Conservation (phyloP, 2,329 filamentous ascomycete species). For the Talaromyces amestolkiae region DNA sequence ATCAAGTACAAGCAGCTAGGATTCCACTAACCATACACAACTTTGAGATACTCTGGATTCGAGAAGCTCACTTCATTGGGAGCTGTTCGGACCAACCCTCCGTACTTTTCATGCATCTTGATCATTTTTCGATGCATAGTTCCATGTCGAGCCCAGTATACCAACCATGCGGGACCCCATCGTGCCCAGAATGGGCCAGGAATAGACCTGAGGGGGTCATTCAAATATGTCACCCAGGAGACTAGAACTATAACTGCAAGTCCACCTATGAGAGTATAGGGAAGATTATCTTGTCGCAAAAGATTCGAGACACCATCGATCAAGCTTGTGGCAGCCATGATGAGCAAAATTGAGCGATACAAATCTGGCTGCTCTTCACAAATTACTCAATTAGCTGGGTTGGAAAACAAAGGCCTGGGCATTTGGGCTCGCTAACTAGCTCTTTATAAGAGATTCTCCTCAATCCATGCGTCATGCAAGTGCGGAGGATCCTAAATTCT, state of each 20-base stretch:
- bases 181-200: slow-evolving; percentile 31
- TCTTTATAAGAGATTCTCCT: neutral
- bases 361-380: neutral
- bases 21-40: slow-evolving; percentile 21
- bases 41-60: slow-evolving; percentile 18
- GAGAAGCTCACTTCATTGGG: slow-evolving; percentile 19
- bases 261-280: neutral
- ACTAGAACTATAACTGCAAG: neutral
- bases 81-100: slow-evolving; percentile 18
- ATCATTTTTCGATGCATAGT: slow-evolving; percentile 18
- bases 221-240: neutral
- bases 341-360: neutral
- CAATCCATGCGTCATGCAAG: neutral
- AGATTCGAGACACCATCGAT: neutral
- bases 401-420: neutral
- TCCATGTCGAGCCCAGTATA: slow-evolving; percentile 17
- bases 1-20: neutral
- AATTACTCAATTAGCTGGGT: neutral
- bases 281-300: neutral
- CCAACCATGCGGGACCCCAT: slow-evolving; percentile 23
- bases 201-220: slow-evolving; percentile 25
- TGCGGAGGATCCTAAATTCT: neutral
- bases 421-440: neutral
- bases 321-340: neutral
- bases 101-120: slow-evolving; percentile 19